A percentile compares a stretch with the other conserved stretches of the same genome.
Evolutionary conservation across 1,284 basidiomycete species (phyloP).

Genomic region (Waitea zeae): DNA sequence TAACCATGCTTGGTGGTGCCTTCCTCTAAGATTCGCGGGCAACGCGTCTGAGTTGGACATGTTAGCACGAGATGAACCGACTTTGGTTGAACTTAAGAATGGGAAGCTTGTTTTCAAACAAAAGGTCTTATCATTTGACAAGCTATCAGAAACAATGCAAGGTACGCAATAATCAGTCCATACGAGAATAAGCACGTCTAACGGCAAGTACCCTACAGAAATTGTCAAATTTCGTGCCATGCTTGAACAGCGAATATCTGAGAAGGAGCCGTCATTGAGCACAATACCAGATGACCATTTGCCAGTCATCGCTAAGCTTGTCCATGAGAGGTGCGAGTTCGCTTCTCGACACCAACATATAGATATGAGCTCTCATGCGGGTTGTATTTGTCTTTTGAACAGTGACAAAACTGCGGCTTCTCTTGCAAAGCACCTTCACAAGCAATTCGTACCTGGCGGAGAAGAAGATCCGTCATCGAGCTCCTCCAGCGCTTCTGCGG

Average conservation of each 20-base stretch:
- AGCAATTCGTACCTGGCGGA: constrained; percentile 35
- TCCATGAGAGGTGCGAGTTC: constrained; percentile 59
- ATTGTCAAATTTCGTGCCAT: constrained; percentile 59
- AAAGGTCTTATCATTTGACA: constrained; percentile 57
- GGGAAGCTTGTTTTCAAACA: constrained; percentile 68
- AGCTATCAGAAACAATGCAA: constrained; percentile 67
- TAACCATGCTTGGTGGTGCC: no score
- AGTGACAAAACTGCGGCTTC: constrained; percentile 53
- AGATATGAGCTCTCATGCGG: not conserved
- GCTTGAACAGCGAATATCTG: constrained; percentile 32
- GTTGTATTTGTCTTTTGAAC: constrained; percentile 1
- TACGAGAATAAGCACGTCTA: not conserved
- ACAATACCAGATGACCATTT: constrained; percentile 48
- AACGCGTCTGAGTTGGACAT: no score
- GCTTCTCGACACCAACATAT: no score
- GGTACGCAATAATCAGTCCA: constrained; percentile 25
- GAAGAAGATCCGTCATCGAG: constrained; percentile 38
- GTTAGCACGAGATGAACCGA: no score
- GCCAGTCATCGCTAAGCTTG: constrained; percentile 63
- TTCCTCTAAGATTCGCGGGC: no score
- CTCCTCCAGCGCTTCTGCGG: constrained; percentile 9
- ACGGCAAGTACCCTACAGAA: constrained; percentile 23
- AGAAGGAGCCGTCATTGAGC: constrained; percentile 26
- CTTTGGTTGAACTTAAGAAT: constrained; percentile 48
- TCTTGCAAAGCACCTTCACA: constrained; percentile 48